A percentile compares a stretch with the other conserved stretches of the same genome.
Evolutionary conservation across 2,329 filamentous ascomycete genomes (phyloP).

Genomic region (Fonsecaea pedrosoi): DNA sequence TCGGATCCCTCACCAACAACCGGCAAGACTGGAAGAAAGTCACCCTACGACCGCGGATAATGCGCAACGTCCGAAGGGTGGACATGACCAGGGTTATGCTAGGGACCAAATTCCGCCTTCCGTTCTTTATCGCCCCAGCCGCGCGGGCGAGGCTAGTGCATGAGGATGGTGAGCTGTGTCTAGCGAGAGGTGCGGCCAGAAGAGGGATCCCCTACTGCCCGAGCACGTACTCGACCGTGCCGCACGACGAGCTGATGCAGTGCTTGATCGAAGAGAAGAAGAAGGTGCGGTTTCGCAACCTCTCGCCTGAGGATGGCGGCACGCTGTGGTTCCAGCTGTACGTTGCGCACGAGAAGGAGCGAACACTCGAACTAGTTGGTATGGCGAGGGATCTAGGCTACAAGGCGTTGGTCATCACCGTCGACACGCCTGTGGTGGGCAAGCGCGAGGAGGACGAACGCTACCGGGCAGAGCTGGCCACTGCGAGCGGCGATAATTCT

Average conservation of each 20-base stretch:
- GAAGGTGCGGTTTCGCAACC: conserved; percentile 8
- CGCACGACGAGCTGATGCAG: conserved; percentile 43
- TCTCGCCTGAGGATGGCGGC: conserved; percentile 45
- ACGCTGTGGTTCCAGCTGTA: conserved; percentile 55
- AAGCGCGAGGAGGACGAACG: conserved; percentile 66
- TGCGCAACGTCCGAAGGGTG: conserved; percentile 47
- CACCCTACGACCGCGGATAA: conserved; percentile 53
- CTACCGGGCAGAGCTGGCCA: conserved; percentile 52
- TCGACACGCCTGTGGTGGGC: conserved; percentile 49
- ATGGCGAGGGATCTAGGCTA: conserved; percentile 39
- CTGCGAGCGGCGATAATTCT: conserved; percentile 33
- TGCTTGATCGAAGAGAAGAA: conserved; percentile 21
- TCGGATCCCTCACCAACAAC: conserved; percentile 36
- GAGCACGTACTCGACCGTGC: conserved; percentile 46
- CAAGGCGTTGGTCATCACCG: conserved; percentile 40
- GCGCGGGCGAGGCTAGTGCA: conserved; percentile 48
- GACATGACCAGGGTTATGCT: conserved; percentile 41
- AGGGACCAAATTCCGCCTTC: conserved; percentile 45
- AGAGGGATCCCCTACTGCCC: conserved; percentile 47
- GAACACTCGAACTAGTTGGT: conserved; percentile 55
- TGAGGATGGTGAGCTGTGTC: conserved; percentile 46
- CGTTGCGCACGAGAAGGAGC: conserved; percentile 58
- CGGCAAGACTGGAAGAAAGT: conserved; percentile 36
- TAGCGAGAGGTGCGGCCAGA: conserved; percentile 46
- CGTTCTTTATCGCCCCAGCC: conserved; percentile 51